Percentiles rank a stretch among this genome's conserved stretches.
Evolutionary conservation across 2,329 filamentous ascomycete species (phyloP).

Genomic region (Botryotinia narcissicola): DNA sequence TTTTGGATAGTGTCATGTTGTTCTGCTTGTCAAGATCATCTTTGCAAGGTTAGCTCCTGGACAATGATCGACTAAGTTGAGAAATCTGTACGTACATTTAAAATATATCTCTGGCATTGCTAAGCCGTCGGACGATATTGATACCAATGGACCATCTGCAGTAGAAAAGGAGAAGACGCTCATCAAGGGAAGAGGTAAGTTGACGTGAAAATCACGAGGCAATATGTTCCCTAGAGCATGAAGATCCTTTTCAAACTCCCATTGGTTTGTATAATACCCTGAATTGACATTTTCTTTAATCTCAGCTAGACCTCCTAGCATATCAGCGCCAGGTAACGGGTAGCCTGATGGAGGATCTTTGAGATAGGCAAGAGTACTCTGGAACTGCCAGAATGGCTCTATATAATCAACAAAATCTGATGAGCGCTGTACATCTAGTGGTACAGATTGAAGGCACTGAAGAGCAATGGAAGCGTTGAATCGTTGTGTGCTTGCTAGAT

Average conservation of each 20-base stretch:
- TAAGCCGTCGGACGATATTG: constrained; percentile 56
- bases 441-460: constrained; percentile 26
- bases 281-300: constrained; percentile 24
- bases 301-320: constrained; percentile 25
- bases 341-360: constrained; percentile 34
- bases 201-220: constrained; percentile 55
- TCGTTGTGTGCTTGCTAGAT: not conserved
- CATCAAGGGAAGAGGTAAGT: constrained; percentile 49
- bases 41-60: constrained; percentile 1
- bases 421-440: constrained; percentile 23
- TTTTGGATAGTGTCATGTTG: constrained; percentile 1
- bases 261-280: constrained; percentile 27
- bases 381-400: constrained; percentile 24
- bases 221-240: constrained; percentile 38
- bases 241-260: constrained; percentile 28
- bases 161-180: constrained; percentile 42
- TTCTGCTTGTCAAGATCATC: constrained; percentile 20
- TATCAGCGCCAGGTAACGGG: constrained; percentile 25
- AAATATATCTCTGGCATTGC: constrained; percentile 53
- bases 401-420: constrained; percentile 24
- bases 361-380: constrained; percentile 25
- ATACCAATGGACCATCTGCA: constrained; percentile 45
- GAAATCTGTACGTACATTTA: not conserved
- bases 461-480: constrained; percentile 20
- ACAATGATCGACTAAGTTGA: not conserved